These are phyloP conservation scores for Phaffomyces antillensis DNA, from an alignment of 805 yeast genomes.

Conservation along the genomic window DNA sequence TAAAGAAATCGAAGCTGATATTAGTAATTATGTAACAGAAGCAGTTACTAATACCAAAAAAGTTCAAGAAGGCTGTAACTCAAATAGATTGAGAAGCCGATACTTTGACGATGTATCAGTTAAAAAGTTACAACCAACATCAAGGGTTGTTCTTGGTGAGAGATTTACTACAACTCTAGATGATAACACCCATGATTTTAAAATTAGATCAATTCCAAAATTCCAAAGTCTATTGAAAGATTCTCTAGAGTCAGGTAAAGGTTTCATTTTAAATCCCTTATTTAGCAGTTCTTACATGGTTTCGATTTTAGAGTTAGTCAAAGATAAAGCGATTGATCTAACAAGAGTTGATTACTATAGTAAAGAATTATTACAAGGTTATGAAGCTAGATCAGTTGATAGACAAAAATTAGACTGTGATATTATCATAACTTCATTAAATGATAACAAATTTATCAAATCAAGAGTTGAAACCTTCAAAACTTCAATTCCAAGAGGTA, in stretches of 20 bases:
- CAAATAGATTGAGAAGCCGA: too few species aligned
- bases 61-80: too few species aligned
- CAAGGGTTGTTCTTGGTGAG: conserved; percentile 20
- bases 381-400: conserved; percentile 71
- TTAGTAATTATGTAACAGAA: too few species aligned
- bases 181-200: conserved; percentile 23
- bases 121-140: background rate
- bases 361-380: conserved; percentile 46
- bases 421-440: conserved; percentile 33
- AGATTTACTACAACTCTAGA: conserved; percentile 17
- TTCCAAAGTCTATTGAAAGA: conserved; percentile 39
- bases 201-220: conserved; percentile 38
- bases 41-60: too few species aligned
- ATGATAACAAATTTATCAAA: conserved; percentile 3
- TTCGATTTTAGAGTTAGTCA: conserved; percentile 47
- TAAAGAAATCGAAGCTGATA: background rate
- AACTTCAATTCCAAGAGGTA: conserved; percentile 47
- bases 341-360: conserved; percentile 51
- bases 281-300: conserved; percentile 58
- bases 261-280: conserved; percentile 45
- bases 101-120: too few species aligned
- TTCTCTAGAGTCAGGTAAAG: conserved; percentile 41
- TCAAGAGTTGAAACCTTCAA: conserved; percentile 7
- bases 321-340: conserved; percentile 33
- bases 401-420: conserved; percentile 61